A percentile compares a stretch with the other conserved stretches of the same genome.
Evolutionary conservation across 2,329 filamentous ascomycete genomes (phyloP).

Genomic region (Colletotrichum neosansevieriae): DNA sequence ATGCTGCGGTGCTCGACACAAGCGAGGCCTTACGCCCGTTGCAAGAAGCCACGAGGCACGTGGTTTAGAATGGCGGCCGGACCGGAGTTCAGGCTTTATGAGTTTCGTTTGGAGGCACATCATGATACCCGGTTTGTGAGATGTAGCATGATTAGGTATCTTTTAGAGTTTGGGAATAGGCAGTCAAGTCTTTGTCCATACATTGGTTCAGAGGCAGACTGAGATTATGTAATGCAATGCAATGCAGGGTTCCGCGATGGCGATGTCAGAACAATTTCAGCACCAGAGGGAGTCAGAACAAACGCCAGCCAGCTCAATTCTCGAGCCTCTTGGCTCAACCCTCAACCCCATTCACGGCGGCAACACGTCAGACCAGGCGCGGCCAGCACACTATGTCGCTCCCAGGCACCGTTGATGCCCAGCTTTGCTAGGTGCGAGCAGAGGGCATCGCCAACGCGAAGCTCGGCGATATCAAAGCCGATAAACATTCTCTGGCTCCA

Average conservation of each 20-base stretch:
- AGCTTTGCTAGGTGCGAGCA: background rate
- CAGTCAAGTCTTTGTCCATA: background rate
- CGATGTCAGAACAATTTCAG: background rate
- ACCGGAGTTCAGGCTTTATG: background rate
- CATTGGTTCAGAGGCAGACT: background rate
- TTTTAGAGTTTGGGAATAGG: background rate
- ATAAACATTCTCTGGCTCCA: constrained; percentile 1
- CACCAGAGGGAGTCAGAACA: background rate
- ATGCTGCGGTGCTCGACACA: background rate
- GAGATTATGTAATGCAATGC: background rate
- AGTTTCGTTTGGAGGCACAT: background rate
- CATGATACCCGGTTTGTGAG: background rate
- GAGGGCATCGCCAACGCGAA: background rate
- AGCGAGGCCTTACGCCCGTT: background rate
- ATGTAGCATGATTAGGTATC: background rate
- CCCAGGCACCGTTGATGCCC: background rate
- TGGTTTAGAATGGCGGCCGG: background rate
- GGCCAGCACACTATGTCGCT: background rate
- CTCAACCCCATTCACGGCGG: background rate
- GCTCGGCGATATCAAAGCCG: constrained; percentile 3
- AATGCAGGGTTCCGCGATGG: background rate
- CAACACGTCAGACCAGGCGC: background rate
- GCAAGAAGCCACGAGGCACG: background rate
- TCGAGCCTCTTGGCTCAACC: background rate
- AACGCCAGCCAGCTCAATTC: background rate